Percentiles rank a stretch among this genome's conserved stretches.
Conservation (phyloP, 345 rosid genomes). For the Erucastrum elatum region DNA sequence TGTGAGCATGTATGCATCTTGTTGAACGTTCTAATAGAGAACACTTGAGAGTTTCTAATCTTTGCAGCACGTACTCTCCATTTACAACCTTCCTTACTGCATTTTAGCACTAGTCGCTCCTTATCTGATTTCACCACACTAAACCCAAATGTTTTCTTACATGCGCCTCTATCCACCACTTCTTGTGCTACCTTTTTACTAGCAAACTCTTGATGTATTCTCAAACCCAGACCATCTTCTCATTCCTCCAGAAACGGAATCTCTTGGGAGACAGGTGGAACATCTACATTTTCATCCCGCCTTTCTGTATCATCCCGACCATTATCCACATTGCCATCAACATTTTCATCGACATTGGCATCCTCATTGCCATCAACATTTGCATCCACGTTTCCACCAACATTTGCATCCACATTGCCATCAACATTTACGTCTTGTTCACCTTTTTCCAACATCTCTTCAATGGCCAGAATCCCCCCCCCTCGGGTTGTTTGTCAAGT, state of each 20-base stretch:
- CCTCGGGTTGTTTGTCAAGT: background rate
- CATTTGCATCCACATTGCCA: too few species aligned
- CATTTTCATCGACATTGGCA: too few species aligned
- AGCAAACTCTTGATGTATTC: background rate
- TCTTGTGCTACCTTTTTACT: background rate
- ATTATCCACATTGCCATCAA: too few species aligned
- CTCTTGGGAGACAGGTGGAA: background rate
- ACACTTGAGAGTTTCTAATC: too few species aligned
- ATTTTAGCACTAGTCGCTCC: background rate
- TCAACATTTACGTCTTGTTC: background rate
- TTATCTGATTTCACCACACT: background rate
- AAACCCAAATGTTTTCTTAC: background rate
- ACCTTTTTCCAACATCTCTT: background rate
- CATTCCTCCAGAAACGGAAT: background rate
- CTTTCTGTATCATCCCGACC: too few species aligned
- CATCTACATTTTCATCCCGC: too few species aligned
- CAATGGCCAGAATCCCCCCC: too few species aligned
- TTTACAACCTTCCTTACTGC: background rate
- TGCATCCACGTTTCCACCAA: too few species aligned
- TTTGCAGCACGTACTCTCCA: background rate
- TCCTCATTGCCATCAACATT: too few species aligned
- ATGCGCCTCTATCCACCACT: background rate
- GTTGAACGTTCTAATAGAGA: background rate
- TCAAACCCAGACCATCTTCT: background rate
- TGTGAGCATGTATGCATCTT: background rate